Conservation (phyloP, 1,284 basidiomycete species). For the Malassezia restricta region DNA sequence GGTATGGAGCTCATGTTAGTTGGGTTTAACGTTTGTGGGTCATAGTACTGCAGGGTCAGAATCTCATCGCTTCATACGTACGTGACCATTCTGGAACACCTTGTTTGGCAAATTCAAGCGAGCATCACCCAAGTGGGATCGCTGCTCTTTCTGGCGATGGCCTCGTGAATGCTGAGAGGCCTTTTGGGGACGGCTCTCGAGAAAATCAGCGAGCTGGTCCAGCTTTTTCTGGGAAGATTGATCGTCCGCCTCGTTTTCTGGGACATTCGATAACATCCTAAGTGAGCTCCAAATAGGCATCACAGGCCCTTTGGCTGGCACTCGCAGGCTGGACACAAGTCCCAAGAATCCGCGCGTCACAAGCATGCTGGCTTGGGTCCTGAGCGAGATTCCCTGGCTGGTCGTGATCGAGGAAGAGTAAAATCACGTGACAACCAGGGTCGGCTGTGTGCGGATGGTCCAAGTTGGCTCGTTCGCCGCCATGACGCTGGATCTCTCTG, state of each 20-base stretch:
- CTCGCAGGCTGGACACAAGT: background rate
- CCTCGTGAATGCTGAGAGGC: background rate
- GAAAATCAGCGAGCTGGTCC: slow-evolving; percentile 15
- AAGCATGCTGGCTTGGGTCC: background rate
- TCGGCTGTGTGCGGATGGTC: background rate
- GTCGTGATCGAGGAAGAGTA: too few relatives aligned
- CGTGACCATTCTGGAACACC: slow-evolving; percentile 9
- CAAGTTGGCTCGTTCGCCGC: background rate
- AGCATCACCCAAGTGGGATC: too few relatives aligned
- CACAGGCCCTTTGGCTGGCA: background rate
- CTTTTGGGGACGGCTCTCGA: slow-evolving; percentile 13
- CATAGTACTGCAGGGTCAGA: slow-evolving; percentile 22
- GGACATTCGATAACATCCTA: background rate
- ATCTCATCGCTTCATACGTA: background rate
- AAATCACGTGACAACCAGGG: too few relatives aligned
- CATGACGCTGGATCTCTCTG: slow-evolving; percentile 1
- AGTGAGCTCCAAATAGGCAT: too few relatives aligned
- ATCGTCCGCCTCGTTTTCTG: background rate
- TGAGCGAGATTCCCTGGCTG: too few relatives aligned
- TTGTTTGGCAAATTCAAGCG: slow-evolving; percentile 6
- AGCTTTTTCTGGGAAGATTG: slow-evolving; percentile 7
- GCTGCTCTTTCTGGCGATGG: background rate
- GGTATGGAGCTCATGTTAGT: slow-evolving; percentile 17
- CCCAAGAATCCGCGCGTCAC: background rate
- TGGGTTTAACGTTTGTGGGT: slow-evolving; percentile 23